Evolutionary conservation across 1,284 basidiomycete genomes (phyloP).

Genomic region (Ceratobasidium sp.): DNA sequence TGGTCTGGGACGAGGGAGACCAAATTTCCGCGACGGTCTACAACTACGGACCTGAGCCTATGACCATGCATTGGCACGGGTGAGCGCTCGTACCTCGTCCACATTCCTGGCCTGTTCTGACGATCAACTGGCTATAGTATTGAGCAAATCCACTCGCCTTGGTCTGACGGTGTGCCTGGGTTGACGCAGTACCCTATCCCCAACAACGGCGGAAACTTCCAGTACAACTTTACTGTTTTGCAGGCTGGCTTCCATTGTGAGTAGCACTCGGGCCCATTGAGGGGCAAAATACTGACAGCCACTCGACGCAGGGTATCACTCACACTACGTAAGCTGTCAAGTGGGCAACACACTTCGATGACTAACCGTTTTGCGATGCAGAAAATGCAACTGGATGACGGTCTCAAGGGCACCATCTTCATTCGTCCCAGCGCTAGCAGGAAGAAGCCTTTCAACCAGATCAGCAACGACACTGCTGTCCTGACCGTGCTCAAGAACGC

Average conservation of each 20-base stretch:
- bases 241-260: constrained; percentile 34
- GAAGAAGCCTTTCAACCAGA: constrained; percentile 38
- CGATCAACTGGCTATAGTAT: neutral
- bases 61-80: no score
- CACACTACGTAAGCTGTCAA: constrained; percentile 4
- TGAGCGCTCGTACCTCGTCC: neutral
- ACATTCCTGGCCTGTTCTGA: neutral
- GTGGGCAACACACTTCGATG: no score
- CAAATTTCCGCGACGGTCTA: constrained; percentile 36
- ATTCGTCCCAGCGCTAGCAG: constrained; percentile 37
- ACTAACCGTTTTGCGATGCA: neutral
- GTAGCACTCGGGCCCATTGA: neutral
- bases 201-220: neutral
- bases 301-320: constrained; percentile 18
- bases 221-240: constrained; percentile 36
- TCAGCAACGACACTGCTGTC: constrained; percentile 23
- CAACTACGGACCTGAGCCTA: constrained; percentile 37
- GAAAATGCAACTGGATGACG: constrained; percentile 42
- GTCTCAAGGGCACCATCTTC: constrained; percentile 37
- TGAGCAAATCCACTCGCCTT: constrained; percentile 42
- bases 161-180: constrained; percentile 47
- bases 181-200: constrained; percentile 30
- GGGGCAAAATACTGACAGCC: neutral
- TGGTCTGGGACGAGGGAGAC: constrained; percentile 44
- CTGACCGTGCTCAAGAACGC: constrained; percentile 30